phyloP scores from a whole-genome alignment of 495 filamentous ascomycete species.

The Neurospora sp. region DNA sequence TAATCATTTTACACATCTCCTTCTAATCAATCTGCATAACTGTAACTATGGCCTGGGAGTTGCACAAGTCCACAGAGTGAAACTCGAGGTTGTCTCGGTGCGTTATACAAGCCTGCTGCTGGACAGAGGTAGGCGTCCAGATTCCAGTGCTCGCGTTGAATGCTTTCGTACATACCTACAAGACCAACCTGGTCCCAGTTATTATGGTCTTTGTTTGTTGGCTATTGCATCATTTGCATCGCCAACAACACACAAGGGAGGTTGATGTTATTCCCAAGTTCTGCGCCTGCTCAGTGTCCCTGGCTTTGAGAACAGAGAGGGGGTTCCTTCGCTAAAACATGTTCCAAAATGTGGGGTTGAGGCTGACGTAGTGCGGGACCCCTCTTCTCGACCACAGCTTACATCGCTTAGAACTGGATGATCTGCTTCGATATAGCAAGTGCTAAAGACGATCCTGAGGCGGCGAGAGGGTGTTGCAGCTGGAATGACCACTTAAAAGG shows the following conservation, averaged over 20 bases:
- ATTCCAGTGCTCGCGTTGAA: background rate
- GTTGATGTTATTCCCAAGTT: background rate
- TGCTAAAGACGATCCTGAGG: background rate
- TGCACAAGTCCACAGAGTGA: background rate
- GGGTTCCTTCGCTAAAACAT: background rate
- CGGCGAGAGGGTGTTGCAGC: background rate
- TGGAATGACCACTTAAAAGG: background rate
- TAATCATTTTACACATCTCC: background rate
- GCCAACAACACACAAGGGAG: background rate
- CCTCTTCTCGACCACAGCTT: background rate
- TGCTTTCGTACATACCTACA: background rate
- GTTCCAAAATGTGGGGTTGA: slow-evolving; percentile 9
- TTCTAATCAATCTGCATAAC: background rate
- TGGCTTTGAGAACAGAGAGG: slow-evolving; percentile 5
- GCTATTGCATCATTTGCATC: background rate
- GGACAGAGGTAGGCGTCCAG: background rate
- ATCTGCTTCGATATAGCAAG: background rate
- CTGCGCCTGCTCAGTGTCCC: slow-evolving; percentile 3
- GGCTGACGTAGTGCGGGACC: slow-evolving; percentile 10
- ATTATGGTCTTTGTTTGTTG: background rate
- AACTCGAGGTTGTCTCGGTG: background rate
- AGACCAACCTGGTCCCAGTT: background rate
- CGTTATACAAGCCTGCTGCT: background rate
- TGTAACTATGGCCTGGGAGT: background rate
- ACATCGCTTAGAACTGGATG: background rate